phyloP scores from a whole-genome alignment of 306 rosid genomes.

The Fagus sylvatica region DNA sequence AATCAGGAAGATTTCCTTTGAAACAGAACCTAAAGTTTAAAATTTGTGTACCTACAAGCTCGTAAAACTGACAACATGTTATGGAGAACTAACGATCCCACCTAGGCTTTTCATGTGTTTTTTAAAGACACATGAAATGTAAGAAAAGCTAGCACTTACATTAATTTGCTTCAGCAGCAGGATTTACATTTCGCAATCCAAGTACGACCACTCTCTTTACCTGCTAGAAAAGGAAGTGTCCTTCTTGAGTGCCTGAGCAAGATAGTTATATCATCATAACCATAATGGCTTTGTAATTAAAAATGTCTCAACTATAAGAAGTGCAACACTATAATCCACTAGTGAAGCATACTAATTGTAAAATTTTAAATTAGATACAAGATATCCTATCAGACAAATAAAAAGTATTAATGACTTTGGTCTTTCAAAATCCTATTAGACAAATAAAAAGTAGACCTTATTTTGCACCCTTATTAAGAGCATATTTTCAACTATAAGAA shows the following conservation, averaged over 20 bases:
- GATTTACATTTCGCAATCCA: no score
- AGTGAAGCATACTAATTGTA: background rate
- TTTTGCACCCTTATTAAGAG: background rate
- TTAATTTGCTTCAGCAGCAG: no score
- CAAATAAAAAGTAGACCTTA: background rate
- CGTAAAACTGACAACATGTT: no score
- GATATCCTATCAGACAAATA: background rate
- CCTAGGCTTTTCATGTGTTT: no score
- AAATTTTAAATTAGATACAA: background rate
- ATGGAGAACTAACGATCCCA: no score
- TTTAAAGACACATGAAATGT: no score
- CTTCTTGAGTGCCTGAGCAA: constrained; percentile 76
- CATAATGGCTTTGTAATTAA: background rate
- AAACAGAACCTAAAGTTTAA: background rate
- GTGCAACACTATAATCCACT: background rate
- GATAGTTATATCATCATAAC: constrained; percentile 11
- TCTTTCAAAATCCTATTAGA: background rate
- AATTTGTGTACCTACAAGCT: no score
- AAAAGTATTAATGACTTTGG: background rate
- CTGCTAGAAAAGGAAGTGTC: constrained; percentile 72
- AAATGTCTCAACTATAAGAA: background rate
- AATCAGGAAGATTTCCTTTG: background rate
- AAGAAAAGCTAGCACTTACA: no score
- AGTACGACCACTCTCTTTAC: no score
- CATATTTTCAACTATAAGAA: background rate